A percentile compares a stretch with the other conserved stretches of the same genome.
Conservation (phyloP, 306 rosid genomes). For the Prunus kanzakura region DNA sequence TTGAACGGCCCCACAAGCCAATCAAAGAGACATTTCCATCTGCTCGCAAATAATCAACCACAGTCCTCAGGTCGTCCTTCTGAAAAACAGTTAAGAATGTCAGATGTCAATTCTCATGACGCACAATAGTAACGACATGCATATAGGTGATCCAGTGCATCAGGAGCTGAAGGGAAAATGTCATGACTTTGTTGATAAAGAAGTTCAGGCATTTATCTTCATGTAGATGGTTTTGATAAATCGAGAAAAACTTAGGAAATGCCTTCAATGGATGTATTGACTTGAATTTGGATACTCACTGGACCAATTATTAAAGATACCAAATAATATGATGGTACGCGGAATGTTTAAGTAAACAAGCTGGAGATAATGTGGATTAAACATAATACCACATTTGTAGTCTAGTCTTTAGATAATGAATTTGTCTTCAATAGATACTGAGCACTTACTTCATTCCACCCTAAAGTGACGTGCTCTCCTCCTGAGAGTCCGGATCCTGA, state of each 20-base stretch:
- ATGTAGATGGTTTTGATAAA: neutral
- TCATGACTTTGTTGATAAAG: neutral
- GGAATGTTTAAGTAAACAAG: neutral
- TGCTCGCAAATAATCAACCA: constrained; percentile 75
- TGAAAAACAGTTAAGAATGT: constrained; percentile 41
- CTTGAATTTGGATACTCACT: neutral
- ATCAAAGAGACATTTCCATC: constrained; percentile 91
- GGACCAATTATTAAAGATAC: neutral
- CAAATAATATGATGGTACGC: neutral
- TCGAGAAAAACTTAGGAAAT: neutral
- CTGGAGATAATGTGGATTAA: neutral
- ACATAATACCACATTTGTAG: neutral
- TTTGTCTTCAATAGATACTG: constrained; percentile 15
- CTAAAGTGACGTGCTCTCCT: constrained; percentile 92
- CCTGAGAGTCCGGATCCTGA: constrained; percentile 97
- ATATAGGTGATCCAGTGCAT: constrained; percentile 4
- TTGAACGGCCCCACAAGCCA: constrained; percentile 99
- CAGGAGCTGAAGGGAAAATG: neutral
- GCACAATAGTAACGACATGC: constrained; percentile 18
- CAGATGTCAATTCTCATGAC: constrained; percentile 15
- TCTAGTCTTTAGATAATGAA: neutral
- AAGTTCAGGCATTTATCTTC: neutral
- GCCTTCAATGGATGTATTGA: neutral
- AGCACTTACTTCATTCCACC: constrained; percentile 91
- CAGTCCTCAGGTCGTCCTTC: constrained; percentile 85